Evolutionary conservation across 176 grass and related monocot species (phyloP).

Genomic region (Oryza glumipatula): DNA sequence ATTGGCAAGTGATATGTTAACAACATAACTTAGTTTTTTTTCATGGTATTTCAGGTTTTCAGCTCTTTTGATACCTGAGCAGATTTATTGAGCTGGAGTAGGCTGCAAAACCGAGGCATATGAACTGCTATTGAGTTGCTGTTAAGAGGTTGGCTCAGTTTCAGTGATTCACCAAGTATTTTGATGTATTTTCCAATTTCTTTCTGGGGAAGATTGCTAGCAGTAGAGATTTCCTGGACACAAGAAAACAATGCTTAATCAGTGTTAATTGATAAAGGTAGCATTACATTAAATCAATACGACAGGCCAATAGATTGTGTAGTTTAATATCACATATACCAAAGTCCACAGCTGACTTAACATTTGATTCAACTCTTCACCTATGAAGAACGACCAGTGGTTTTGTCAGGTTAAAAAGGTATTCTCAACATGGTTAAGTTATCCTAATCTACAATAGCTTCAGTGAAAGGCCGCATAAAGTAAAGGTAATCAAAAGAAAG

Average conservation of each 20-base stretch:
- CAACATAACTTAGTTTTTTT: not conserved
- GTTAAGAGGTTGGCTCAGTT: constrained; percentile 94
- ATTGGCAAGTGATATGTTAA: constrained; percentile 14
- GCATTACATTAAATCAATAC: not conserved
- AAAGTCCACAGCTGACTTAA: not conserved
- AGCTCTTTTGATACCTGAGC: constrained; percentile 70
- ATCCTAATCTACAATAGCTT: not conserved
- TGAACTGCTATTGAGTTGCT: constrained; percentile 98
- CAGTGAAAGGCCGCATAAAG: not conserved
- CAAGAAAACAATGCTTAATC: constrained; percentile 16
- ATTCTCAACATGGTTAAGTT: not conserved
- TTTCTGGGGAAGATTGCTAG: constrained; percentile 98
- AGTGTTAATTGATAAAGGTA: not conserved
- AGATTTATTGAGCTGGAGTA: constrained; percentile 98
- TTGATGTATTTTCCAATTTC: constrained; percentile 99
- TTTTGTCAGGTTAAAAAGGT: constrained; percentile 6
- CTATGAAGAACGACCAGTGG: constrained; percentile 6
- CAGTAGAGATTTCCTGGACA: constrained; percentile 93
- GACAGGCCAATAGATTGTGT: not conserved
- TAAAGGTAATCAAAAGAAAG: constrained; percentile 5
- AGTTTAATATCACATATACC: not conserved
- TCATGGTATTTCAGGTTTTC: constrained; percentile 8
- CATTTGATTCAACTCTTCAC: not conserved
- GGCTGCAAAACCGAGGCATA: constrained; percentile 96
- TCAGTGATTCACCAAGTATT: constrained; percentile 92